Evolutionary conservation across 371 early-diverging fungal genomes (phyloP).

Genomic region (Batkoa obscura): DNA sequence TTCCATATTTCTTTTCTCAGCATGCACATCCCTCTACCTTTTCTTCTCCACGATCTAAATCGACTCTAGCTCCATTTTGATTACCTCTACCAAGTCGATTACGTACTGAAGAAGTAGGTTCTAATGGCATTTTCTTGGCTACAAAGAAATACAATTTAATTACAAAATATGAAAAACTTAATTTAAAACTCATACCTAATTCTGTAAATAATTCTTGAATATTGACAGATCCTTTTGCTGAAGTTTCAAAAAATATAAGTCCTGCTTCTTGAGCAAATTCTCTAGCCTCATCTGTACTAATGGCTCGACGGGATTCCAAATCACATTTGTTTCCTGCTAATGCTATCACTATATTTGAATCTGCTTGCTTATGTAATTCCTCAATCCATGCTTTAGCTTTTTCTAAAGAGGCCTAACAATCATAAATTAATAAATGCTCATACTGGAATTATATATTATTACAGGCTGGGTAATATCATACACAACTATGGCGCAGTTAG

Average conservation of each 20-base stretch:
- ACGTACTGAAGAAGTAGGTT: slow-evolving; percentile 18
- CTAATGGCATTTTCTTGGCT: slow-evolving; percentile 52
- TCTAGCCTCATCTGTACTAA: slow-evolving; percentile 60
- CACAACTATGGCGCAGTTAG: slow-evolving; percentile 87
- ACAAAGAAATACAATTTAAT: neutral
- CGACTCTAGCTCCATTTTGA: slow-evolving; percentile 14
- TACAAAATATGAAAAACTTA: neutral
- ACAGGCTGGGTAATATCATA: slow-evolving; percentile 93
- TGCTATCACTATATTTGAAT: slow-evolving; percentile 88
- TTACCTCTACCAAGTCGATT: slow-evolving; percentile 11
- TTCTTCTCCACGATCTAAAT: slow-evolving; percentile 14
- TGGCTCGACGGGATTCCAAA: slow-evolving; percentile 51
- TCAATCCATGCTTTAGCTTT: slow-evolving; percentile 98
- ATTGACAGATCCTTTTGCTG: slow-evolving; percentile 76
- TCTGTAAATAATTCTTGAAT: slow-evolving; percentile 72
- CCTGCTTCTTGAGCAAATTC: slow-evolving; percentile 75
- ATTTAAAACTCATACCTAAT: slow-evolving; percentile 32
- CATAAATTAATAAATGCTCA: neutral
- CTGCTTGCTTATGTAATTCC: slow-evolving; percentile 90
- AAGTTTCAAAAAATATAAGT: slow-evolving; percentile 81
- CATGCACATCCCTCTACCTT: slow-evolving; percentile 16
- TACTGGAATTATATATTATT: slow-evolving; percentile 9
- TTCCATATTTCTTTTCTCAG: slow-evolving; percentile 5
- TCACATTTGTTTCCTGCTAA: slow-evolving; percentile 93
- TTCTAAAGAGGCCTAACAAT: slow-evolving; percentile 32